These are phyloP conservation scores for Picea abies DNA, from an alignment of 83 land plant genomes.

Conservation along the genomic window DNA sequence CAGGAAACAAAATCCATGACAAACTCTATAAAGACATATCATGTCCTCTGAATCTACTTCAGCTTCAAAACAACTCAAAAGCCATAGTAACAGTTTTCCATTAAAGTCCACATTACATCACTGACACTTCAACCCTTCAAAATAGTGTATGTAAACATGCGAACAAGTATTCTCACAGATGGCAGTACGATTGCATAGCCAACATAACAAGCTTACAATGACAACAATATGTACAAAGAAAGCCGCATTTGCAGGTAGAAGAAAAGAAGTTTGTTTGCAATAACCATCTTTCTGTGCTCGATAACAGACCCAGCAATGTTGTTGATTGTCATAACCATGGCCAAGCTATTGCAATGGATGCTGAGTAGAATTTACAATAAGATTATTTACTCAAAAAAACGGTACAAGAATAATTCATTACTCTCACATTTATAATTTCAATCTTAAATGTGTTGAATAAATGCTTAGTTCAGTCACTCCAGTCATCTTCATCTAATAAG, in stretches of 20 bases:
- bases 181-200: neutral
- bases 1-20: neutral
- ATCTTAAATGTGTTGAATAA: neutral
- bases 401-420: too few relatives aligned
- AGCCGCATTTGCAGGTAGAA: neutral
- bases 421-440: neutral
- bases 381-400: neutral
- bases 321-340: neutral
- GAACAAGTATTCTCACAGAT: neutral
- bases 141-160: neutral
- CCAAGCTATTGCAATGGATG: neutral
- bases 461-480: conserved; percentile 4
- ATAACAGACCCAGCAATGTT: neutral
- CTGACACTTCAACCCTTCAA: neutral
- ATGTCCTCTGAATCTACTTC: neutral
- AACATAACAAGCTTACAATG: neutral
- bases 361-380: conserved; percentile 1
- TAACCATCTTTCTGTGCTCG: neutral
- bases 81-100: neutral
- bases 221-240: neutral
- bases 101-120: neutral
- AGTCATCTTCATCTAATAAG: conserved; percentile 6
- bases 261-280: neutral
- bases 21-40: neutral
- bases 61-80: neutral